Evolutionary conservation across 306 rosid species (phyloP).

Genomic region (Amphicarpaea edgeworthii): DNA sequence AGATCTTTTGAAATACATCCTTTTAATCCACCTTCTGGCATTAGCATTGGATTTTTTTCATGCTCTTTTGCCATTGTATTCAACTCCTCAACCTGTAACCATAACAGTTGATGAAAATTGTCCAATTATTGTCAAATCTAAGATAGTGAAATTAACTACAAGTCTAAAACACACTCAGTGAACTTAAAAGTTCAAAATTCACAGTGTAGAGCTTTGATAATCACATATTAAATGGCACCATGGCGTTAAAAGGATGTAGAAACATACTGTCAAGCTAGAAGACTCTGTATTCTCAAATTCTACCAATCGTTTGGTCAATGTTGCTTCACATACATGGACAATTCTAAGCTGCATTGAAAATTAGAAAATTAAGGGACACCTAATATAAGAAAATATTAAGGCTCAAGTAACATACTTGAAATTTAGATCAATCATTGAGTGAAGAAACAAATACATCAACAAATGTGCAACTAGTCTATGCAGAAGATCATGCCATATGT

Average conservation of each 20-base stretch:
- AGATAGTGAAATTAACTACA: not conserved
- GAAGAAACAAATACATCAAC: slow-evolving; percentile 4
- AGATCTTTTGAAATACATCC: slow-evolving; percentile 42
- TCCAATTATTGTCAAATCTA: slow-evolving; percentile 1
- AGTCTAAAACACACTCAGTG: not conserved
- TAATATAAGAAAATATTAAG: not conserved
- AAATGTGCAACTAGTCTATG: slow-evolving; percentile 18
- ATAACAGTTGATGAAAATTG: slow-evolving; percentile 47
- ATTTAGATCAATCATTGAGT: not conserved
- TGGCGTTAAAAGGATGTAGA: slow-evolving; percentile 3
- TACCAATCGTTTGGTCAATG: slow-evolving; percentile 82
- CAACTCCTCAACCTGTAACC: slow-evolving; percentile 65
- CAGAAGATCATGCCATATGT: not conserved
- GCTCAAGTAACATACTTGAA: not conserved
- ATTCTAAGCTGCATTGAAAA: slow-evolving; percentile 66
- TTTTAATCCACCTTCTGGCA: slow-evolving; percentile 45
- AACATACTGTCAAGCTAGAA: slow-evolving; percentile 84
- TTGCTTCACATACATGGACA: slow-evolving; percentile 91
- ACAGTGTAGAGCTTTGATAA: not conserved
- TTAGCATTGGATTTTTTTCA: slow-evolving; percentile 21
- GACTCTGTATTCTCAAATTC: slow-evolving; percentile 94
- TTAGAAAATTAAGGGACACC: slow-evolving; percentile 22
- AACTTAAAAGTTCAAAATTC: not conserved
- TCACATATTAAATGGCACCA: not conserved
- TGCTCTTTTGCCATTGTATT: slow-evolving; percentile 61